Evolutionary conservation across 148 eudicot genomes (phyloP), one percentile per base, ranked within the genome.

Genomic region (Chenopodium suecicum): DNA sequence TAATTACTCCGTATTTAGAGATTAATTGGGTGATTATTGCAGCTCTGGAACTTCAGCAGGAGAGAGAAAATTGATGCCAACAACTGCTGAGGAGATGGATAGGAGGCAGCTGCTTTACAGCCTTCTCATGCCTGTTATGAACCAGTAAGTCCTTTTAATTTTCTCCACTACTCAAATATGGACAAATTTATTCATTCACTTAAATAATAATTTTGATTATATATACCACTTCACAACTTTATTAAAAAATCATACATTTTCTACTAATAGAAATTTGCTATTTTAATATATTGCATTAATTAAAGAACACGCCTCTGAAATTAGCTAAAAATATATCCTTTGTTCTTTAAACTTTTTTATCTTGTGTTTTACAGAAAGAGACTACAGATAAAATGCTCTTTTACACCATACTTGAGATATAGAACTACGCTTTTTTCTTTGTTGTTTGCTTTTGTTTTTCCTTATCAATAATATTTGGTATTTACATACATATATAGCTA

Each of bases 31-130:
- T 4, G 66, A 62, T 58, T 12, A 54, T 64, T 78, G 79, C 84
- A 88, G 90, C 73, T 88, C 90, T 3, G 94, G 94, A 79, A 91
- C 94, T 6, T 91, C 94, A 0, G 94, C 87, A 4, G 94, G 94
- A 0, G 94, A 91, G 84, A 82, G 92, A 83, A 91, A 91, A 64
- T 68, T 91, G 76, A 90, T 91, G 90, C 94, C 94, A 23, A 90
- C 92, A 20, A 91, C 89, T 25, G 81, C 67, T 13, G 94, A 89
- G 68, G 92, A 90, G 66, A 27, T 86, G 91, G 87, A 83, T 25
- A 81, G 90, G 44, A 87, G 91, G 79, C 88, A 88, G 48, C 83
- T 87, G 8, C 89, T 91, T 31, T 88, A 84, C 87, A 91, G 89
- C 76, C 92, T 90, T 82, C 94, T 90, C 47, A 90, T 84, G 92